phyloP scores from a whole-genome alignment of 495 filamentous ascomycete species.

The Chaetomium cochliodes region DNA sequence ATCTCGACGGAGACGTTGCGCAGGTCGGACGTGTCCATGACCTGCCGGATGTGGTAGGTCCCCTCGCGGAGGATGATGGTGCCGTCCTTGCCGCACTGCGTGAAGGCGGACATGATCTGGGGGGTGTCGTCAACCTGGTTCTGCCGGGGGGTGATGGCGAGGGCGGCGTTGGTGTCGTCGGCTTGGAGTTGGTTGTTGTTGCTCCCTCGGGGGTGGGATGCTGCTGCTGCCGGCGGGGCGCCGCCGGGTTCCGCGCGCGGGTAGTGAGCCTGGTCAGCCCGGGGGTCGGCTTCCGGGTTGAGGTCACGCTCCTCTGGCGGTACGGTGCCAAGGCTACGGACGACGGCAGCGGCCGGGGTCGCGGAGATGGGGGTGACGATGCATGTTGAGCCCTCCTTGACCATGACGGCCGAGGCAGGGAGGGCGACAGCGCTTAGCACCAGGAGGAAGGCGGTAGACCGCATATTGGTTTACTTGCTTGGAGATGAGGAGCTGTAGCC shows the following conservation, averaged over 20 bases:
- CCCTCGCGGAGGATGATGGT: conserved; percentile 42
- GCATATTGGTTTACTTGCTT: conserved; percentile 12
- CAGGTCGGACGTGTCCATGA: conserved; percentile 45
- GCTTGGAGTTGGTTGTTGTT: not conserved
- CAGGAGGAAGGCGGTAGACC: conserved; percentile 17
- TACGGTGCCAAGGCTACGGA: conserved; percentile 28
- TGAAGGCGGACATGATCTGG: conserved; percentile 46
- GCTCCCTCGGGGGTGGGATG: too few species aligned
- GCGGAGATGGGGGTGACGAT: conserved; percentile 36
- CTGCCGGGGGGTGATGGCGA: conserved; percentile 2
- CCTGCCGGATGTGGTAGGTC: conserved; percentile 44
- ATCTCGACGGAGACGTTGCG: conserved; percentile 44
- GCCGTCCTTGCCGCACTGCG: conserved; percentile 39
- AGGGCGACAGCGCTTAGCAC: conserved; percentile 11
- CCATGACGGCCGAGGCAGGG: conserved; percentile 30
- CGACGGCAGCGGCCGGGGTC: not conserved
- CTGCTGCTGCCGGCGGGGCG: too few species aligned
- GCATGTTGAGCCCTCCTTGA: conserved; percentile 41
- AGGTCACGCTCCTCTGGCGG: conserved; percentile 21
- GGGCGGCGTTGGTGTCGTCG: not conserved
- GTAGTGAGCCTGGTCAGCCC: not conserved
- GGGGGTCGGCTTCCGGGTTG: not conserved
- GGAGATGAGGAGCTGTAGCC: not conserved
- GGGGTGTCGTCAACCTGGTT: conserved; percentile 37
- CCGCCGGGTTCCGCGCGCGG: too few species aligned